phyloP scores from a whole-genome alignment of 306 rosid genomes.

The Castanea sativa region DNA sequence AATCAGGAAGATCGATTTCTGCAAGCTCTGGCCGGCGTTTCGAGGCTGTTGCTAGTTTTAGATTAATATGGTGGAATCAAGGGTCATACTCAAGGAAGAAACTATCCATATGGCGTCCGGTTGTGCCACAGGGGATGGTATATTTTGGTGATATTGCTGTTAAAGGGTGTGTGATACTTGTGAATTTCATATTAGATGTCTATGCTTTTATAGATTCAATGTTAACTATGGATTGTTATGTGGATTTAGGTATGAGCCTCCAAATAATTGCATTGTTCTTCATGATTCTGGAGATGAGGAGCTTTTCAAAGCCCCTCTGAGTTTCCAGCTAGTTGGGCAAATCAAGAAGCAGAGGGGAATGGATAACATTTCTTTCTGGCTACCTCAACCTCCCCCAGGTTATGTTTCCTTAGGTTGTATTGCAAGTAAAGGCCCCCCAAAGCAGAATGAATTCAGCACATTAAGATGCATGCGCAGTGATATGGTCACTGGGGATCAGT shows the following conservation, averaged over 20 bases:
- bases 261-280: constrained; percentile 80
- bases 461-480: constrained; percentile 88
- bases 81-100: constrained; percentile 68
- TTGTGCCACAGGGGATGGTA: constrained; percentile 72
- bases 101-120: constrained; percentile 93
- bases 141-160: constrained; percentile 92
- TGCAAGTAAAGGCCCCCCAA: constrained; percentile 80
- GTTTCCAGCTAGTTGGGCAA: constrained; percentile 80
- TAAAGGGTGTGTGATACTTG: constrained; percentile 49
- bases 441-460: constrained; percentile 60
- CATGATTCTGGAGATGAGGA: constrained; percentile 65
- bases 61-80: constrained; percentile 88
- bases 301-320: constrained; percentile 67
- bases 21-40: constrained; percentile 55
- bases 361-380: constrained; percentile 83
- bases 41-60: constrained; percentile 85
- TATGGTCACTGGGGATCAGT: constrained; percentile 77
- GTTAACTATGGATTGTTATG: constrained; percentile 6
- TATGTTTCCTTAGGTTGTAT: constrained; percentile 90
- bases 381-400: constrained; percentile 94
- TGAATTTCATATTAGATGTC: constrained; percentile 11
- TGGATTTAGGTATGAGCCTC: constrained; percentile 80
- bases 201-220: constrained; percentile 13
- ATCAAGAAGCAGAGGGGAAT: constrained; percentile 87
- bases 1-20: constrained; percentile 39